Percentiles rank a stretch among this genome's conserved stretches.
Evolutionary conservation across 2,329 filamentous ascomycete genomes (phyloP).

Genomic region (Stachybotrys echinatus): DNA sequence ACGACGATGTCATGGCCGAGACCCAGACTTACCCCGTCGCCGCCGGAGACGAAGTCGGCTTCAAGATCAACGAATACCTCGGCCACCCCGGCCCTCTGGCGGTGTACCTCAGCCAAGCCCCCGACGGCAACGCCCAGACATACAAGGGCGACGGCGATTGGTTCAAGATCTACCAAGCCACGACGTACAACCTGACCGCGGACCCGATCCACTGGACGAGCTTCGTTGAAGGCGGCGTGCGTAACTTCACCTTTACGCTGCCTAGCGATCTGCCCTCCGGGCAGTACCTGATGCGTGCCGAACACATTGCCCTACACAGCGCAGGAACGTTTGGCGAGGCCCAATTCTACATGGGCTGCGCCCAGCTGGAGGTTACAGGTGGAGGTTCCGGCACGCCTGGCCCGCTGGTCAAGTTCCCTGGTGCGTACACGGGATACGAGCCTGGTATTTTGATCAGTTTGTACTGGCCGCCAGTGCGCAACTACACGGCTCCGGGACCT

Average conservation of each 20-base stretch:
- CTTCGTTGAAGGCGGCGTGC: neutral
- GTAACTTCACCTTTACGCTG: neutral
- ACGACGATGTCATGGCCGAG: neutral
- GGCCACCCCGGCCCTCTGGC: constrained; percentile 1
- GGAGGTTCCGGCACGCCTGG: neutral
- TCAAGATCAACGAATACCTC: neutral
- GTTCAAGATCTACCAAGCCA: constrained; percentile 1
- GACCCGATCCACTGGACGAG: constrained; percentile 1
- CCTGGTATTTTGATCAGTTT: neutral
- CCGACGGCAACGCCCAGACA: neutral
- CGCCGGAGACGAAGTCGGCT: neutral
- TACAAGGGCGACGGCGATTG: neutral
- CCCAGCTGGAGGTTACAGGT: neutral
- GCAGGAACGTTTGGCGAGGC: neutral
- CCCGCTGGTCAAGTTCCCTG: neutral
- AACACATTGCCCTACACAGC: neutral
- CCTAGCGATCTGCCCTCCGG: neutral
- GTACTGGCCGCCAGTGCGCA: neutral
- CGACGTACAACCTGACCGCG: neutral
- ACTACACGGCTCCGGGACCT: neutral
- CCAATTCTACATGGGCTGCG: neutral
- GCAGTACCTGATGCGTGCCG: neutral
- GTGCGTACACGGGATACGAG: neutral
- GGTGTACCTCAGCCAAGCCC: neutral
- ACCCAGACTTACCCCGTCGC: neutral